These are phyloP conservation scores for Pterocarpus santalinus DNA, from an alignment of 306 rosid genomes.

Conservation along the genomic window DNA sequence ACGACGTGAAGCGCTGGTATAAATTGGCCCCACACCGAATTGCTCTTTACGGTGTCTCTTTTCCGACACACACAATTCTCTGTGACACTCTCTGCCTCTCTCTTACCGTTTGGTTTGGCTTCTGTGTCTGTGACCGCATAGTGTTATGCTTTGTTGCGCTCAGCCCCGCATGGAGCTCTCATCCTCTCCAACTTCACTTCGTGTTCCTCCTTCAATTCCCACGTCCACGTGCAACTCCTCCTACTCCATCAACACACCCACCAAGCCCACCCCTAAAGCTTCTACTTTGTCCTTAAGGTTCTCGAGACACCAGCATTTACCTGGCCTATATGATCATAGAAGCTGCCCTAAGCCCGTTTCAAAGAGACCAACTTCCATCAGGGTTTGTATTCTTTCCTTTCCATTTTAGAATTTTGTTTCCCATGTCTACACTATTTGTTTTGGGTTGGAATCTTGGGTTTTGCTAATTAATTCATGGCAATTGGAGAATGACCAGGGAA, in stretches of 20 bases:
- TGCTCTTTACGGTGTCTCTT: background rate
- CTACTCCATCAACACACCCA: conserved; percentile 36
- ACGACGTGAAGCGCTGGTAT: background rate
- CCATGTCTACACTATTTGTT: background rate
- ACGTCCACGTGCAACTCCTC: conserved; percentile 39
- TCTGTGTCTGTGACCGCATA: conserved; percentile 16
- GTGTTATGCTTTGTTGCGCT: conserved; percentile 5
- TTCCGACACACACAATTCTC: background rate
- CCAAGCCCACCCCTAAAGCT: conserved; percentile 11
- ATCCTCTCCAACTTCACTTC: conserved; percentile 49
- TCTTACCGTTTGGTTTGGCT: background rate
- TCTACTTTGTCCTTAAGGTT: conserved; percentile 47
- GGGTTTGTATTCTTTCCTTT: conserved; percentile 59
- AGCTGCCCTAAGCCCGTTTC: conserved; percentile 42
- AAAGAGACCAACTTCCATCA: conserved; percentile 55
- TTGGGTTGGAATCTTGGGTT: conserved; percentile 13
- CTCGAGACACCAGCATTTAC: conserved; percentile 44
- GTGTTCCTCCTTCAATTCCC: conserved; percentile 48
- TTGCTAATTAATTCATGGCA: background rate
- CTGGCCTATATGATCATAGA: conserved; percentile 37
- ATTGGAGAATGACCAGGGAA: background rate
- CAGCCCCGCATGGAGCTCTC: conserved; percentile 74
- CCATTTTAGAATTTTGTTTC: conserved; percentile 27
- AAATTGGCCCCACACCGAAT: conserved; percentile 28
- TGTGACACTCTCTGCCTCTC: background rate